Base-by-base conservation (phyloP, 2,329 filamentous ascomycete genomes). In the Colletotrichum navitas region DNA sequence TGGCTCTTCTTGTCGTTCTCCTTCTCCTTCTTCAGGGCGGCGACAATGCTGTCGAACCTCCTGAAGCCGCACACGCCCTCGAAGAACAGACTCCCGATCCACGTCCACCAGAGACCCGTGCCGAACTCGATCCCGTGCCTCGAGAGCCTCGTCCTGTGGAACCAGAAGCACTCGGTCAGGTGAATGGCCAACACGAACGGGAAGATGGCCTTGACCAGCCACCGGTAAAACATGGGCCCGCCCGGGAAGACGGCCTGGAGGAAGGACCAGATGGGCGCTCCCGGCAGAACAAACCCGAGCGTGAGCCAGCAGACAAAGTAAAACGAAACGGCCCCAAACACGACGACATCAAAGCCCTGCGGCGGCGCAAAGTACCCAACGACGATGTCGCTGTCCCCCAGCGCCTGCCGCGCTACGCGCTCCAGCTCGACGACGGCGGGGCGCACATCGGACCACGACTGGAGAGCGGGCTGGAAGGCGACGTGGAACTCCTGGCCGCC, bases 351-450 rank as follows among this genome's bases (percentile, higher is more conserved):
- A 18, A 84, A 74, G 1, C 82, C 81, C 5, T 77, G 72, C 0
- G 87, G 86, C 0, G 78, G 73, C 11, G 77, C 73, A 76, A 84
- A 90, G 51, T 74, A 71, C 7, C 77, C 78, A 73, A 89, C 77
- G 66, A 77, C 78, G 47, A 85, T 76, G 77, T 84, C 76, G 84
- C 87, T 76, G 77, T 92, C 85, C 21, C 88, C 90, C 16, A 97
- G 88, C 1, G 82, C 86, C 41, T 82, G 76, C 43, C 92, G 86
- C 75, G 88, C 78, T 78, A 80, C 78, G 83, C 89, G 74, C 81
- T 88, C 80, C 90, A 98, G 93, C 63, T 90, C 89, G 60, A 97
- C 90, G 51, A 95, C 84, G 63, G 93, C 89, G 58, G 87, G 84
- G 64, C 94, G 90, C 12, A 91, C 87, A 70, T 97, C 93, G 45